phyloP scores from a whole-genome alignment of 2,329 filamentous ascomycete species.

The Fusarium sp. region DNA sequence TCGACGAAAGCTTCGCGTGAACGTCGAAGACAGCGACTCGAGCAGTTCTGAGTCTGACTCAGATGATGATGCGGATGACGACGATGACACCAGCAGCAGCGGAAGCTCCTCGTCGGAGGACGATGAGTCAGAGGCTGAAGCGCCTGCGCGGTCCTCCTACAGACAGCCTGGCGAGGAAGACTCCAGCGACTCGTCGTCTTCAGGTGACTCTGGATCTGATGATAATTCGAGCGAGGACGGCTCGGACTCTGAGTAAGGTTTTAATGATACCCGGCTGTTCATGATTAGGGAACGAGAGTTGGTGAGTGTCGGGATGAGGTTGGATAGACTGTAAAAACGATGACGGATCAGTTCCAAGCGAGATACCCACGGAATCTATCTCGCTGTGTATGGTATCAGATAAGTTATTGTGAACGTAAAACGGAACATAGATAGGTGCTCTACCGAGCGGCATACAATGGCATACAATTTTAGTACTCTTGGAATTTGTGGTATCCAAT shows the following conservation, averaged over 20 bases:
- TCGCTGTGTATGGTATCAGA: conserved; percentile 22
- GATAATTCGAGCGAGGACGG: conserved; percentile 46
- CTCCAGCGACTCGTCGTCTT: conserved; percentile 51
- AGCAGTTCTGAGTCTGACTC: conserved; percentile 55
- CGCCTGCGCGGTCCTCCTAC: conserved; percentile 46
- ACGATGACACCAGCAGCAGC: conserved; percentile 53
- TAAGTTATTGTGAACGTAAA: conserved; percentile 21
- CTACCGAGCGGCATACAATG: conserved; percentile 10
- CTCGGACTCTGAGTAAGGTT: conserved; percentile 42
- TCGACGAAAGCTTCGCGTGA: conserved; percentile 65
- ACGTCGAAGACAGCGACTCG: conserved; percentile 58
- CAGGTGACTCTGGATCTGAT: conserved; percentile 54
- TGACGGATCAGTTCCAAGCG: conserved; percentile 36
- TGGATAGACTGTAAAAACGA: conserved; percentile 46
- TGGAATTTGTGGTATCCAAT: conserved; percentile 1
- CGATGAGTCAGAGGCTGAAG: conserved; percentile 51
- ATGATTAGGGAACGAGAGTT: conserved; percentile 23
- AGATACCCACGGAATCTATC: conserved; percentile 45
- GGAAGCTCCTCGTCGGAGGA: conserved; percentile 54
- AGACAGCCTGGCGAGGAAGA: conserved; percentile 49
- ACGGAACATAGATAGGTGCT: conserved; percentile 20
- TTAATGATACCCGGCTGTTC: conserved; percentile 28
- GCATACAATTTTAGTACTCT: not conserved
- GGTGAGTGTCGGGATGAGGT: conserved; percentile 21
- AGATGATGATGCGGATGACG: conserved; percentile 53